Evolutionary conservation across 192 early-diverging fungal genomes (phyloP), one percentile per base, ranked within the genome.

Genomic region (Linnemannia exigua): DNA sequence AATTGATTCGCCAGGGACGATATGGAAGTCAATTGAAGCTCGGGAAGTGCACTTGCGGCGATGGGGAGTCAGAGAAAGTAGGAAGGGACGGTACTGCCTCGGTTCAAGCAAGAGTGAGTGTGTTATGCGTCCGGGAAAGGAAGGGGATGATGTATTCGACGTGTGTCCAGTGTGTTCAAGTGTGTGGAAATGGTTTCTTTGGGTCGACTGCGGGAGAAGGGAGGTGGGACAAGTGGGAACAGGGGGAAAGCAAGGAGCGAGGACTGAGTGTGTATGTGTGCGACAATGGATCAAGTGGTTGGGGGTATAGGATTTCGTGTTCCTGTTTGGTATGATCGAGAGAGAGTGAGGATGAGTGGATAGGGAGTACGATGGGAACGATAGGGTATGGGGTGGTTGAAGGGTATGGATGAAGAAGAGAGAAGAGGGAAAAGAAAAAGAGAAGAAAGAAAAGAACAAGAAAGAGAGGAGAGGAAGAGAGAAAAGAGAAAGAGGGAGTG

Each of bases 401-500:
- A 67, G 19, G 66, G 66, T 35, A 35, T 67, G 25, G 31, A 36
- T 0, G 72, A 35, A 72, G 72, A 70, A 63, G 47, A 25, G 47
- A 28, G 19, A 37, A 61, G 63, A 28, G 36, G 28, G 77, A 67
- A 58, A 37, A 48, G 28, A 41, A 63, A 79, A 46, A 63, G 52
- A 31, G 73, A 44, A 20, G 70, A 28, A 58, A 70, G 51, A 25
- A 63, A 58, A 51, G 52, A 41, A 41, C 51, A 25, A 3, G 31
- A 70, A 74, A 54, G 63, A 31, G 33, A 61, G 52, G 17, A 67
- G 69, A 79, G n/a, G n/a, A n/a, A n/a, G n/a, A 35, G 41, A 22
- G 46, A 28, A 22, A 70, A 48, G 19, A 14, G 15, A 17, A 41
- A 11, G 50, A 36, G 71, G n/a, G n/a, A n/a, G n/a, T n/a, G n/a